phyloP scores from a whole-genome alignment of 768 basidiomycete genomes.

The Kwoniella sp. region DNA sequence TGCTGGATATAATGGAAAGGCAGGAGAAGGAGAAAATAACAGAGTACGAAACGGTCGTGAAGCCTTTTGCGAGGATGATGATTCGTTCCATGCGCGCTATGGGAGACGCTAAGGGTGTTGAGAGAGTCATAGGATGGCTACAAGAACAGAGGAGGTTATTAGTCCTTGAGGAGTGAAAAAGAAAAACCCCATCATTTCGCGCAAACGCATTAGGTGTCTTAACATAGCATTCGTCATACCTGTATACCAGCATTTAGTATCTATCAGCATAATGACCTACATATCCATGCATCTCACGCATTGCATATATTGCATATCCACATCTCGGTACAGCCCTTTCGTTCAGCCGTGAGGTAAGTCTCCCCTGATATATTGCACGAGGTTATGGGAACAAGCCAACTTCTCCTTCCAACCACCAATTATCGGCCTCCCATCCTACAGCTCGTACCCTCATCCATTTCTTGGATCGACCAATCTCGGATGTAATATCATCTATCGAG shows the following conservation, averaged over 20 bases:
- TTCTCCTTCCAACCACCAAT: constrained; percentile 55
- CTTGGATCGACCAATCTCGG: too few relatives aligned
- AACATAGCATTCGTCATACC: not conserved
- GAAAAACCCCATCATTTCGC: too few relatives aligned
- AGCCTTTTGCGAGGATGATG: constrained; percentile 73
- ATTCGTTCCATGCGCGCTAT: constrained; percentile 66
- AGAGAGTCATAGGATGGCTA: constrained; percentile 37
- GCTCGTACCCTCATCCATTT: constrained; percentile 48
- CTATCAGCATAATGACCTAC: too few relatives aligned
- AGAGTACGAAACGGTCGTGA: constrained; percentile 45
- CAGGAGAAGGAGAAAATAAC: constrained; percentile 1
- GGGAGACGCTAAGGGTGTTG: constrained; percentile 61
- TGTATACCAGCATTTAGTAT: not conserved
- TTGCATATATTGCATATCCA: too few relatives aligned
- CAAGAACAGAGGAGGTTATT: constrained; percentile 17
- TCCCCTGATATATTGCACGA: too few relatives aligned
- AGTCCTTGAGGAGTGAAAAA: not conserved
- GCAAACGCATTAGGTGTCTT: too few relatives aligned
- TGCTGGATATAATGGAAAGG: not conserved
- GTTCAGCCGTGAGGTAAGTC: too few relatives aligned
- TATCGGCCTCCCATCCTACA: constrained; percentile 55
- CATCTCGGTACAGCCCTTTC: too few relatives aligned
- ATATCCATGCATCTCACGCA: too few relatives aligned
- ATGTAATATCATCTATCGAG: too few relatives aligned
- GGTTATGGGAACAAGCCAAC: constrained; percentile 32